Base-by-base conservation (phyloP, 176 grass and related monocot genomes). In the Cymbopogon citratus region DNA sequence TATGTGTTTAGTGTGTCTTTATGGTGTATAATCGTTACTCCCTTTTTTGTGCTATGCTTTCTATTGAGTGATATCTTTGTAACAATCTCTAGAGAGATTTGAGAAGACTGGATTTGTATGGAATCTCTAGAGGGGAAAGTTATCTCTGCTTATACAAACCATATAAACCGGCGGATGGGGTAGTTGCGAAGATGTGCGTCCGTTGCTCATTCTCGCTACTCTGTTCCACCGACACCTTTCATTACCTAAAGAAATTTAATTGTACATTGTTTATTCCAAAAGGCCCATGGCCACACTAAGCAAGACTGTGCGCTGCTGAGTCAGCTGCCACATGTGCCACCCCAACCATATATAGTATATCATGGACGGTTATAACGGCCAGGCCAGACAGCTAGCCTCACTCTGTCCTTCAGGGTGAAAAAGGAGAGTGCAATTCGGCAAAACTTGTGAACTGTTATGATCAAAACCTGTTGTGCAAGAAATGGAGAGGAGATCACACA, bases 401-500 rank as follows among this genome's bases (percentile, higher is more conserved):
- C 46, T 40, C 24, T 21, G 57, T 51, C 48, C n/a, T n/a, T n/a
- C 56, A 60, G 56, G 26, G 61, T 63, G 16, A 12, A 74, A 63
- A 44, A 43, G 13, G 35, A 10, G 5, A 57, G 46, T 24, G 38
- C 24, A 12, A 12, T 0, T 80, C 7, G 41, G 29, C 38, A 24
- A 86, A 87, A 83, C 73, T 77, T 73, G 70, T 73, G 25, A 48
- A 49, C 5, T 0, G 41, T 4, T 19, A 49, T 11, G 14, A 9
- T 45, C 25, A 29, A 73, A 73, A 49, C 12, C 70, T 19, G 43
- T 0, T 31, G 25, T 49, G 64, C 82, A 85, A 85, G 87, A 76
- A 89, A 85, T 24, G 15, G 19, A 76, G 33, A 41, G 9, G 24
- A 28, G 63, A 81, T 46, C 66, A 16, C 25, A 80, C 76, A 80